Evolutionary conservation across 2,329 filamentous ascomycete genomes (phyloP), one percentile per base, ranked within the genome.

Genomic region (Calonectria multiphialidica): DNA sequence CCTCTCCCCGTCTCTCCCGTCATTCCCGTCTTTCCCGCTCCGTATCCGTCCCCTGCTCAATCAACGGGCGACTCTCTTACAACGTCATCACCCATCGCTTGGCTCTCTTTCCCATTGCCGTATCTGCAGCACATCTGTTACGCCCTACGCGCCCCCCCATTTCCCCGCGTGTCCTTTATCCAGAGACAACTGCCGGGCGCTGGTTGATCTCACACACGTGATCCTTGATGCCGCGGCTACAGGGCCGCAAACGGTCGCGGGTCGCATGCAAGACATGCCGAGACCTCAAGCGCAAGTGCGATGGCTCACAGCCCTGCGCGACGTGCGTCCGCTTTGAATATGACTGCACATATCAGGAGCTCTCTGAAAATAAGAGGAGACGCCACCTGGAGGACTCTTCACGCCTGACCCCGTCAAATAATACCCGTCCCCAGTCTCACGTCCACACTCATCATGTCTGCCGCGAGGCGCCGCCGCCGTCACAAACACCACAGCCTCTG

Each of bases 251-350:
- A 40, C 85, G 87, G 1, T 85, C 87, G 28, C 84, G 83, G 45
- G 72, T 86, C 10, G 87, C 87, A 25, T 89, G 87, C 75, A 82
- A 87, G 69, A 86, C 87, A 21, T 91, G 89, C 69, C 85, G 89
- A 42, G 84, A 89, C 15, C 86, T 89, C 61, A 91, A 91, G 79
- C 85, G 89, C 55, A 88, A 89, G 80, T 91, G 89, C 74, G 87
- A 90, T 72, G 88, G 89, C 15, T 82, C 81, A 7, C 81, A 85
- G 47, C 89, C 89, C 0, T 91, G 89, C 77, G 84, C 83, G 59
- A 88, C 87, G 40, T 91, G 89, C 77, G 81, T 85, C 0, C 85
- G 88, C 37, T 89, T 88, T 71, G 88, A 89, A 45, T 88, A 89
- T 68, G 86, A 88, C 18, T 90, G 89, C 76, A 82, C 82, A 68